phyloP scores from a whole-genome alignment of 139 green algal species.

The Chlorella ohadii region DNA sequence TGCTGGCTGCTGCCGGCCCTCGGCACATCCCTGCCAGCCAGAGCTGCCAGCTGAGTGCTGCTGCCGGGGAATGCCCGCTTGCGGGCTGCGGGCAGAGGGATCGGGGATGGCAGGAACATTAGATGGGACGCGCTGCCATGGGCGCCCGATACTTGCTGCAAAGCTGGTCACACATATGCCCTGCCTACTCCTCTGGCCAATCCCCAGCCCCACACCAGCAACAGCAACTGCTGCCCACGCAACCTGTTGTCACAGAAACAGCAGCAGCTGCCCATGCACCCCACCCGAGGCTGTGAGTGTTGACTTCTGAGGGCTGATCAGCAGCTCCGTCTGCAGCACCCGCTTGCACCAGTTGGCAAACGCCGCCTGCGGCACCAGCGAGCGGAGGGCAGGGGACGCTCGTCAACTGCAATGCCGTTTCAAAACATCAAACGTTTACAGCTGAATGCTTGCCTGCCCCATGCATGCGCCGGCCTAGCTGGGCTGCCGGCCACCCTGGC shows the following conservation, averaged over 20 bases:
- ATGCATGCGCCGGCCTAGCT: too few relatives aligned
- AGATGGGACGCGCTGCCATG: too few relatives aligned
- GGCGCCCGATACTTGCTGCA: too few relatives aligned
- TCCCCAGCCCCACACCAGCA: too few relatives aligned
- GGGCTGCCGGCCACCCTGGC: too few relatives aligned
- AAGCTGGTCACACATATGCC: too few relatives aligned
- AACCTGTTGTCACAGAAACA: background rate
- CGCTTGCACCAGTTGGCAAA: conserved; percentile 19
- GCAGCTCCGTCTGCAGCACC: background rate
- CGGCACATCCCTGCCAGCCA: background rate
- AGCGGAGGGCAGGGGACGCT: too few relatives aligned
- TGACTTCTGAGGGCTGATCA: conserved; percentile 20
- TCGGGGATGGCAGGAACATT: background rate
- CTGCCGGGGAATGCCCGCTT: conserved; percentile 9
- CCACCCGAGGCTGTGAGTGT: conserved; percentile 19
- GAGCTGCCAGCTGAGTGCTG: background rate
- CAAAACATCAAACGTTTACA: too few relatives aligned
- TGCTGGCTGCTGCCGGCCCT: background rate
- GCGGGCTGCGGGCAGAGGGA: background rate
- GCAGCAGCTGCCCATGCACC: background rate
- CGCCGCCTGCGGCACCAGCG: background rate
- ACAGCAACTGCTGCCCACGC: too few relatives aligned
- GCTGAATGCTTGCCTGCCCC: background rate
- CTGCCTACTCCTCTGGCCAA: too few relatives aligned
- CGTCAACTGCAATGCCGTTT: too few relatives aligned